Conservation (phyloP, 2,329 filamentous ascomycete genomes). For the Aspergillus tamarii region DNA sequence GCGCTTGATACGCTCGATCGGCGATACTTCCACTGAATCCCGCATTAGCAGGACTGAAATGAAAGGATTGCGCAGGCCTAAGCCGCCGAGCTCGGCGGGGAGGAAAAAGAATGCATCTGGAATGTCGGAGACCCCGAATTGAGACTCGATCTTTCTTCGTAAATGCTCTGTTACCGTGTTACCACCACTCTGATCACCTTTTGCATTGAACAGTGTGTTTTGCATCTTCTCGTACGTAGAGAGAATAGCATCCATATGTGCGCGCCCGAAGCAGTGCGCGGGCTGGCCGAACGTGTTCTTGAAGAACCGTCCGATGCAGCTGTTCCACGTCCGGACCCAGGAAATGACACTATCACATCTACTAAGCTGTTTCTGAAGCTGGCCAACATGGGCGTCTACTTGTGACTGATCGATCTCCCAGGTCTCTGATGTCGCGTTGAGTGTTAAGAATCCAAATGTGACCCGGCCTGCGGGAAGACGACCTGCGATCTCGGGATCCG, state of each 20-base stretch:
- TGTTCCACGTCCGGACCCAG: slow-evolving; percentile 61
- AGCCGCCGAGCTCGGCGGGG: slow-evolving; percentile 50
- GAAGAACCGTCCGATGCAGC: slow-evolving; percentile 56
- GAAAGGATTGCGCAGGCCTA: slow-evolving; percentile 53
- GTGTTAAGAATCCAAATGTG: slow-evolving; percentile 55
- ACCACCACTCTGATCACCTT: slow-evolving; percentile 3
- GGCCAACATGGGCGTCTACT: slow-evolving; percentile 44
- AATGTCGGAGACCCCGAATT: slow-evolving; percentile 51
- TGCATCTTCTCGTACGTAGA: slow-evolving; percentile 52
- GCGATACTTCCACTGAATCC: slow-evolving; percentile 29
- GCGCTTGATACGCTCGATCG: slow-evolving; percentile 26
- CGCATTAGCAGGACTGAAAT: slow-evolving; percentile 45
- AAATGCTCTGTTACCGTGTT: slow-evolving; percentile 55
- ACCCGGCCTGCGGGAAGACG: slow-evolving; percentile 54
- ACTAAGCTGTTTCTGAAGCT: slow-evolving; percentile 45
- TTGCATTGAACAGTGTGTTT: slow-evolving; percentile 42
- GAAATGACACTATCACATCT: slow-evolving; percentile 54
- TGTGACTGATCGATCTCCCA: slow-evolving; percentile 45
- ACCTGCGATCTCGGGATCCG: slow-evolving; percentile 26
- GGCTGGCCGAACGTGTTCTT: slow-evolving; percentile 55
- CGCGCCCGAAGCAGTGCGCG: slow-evolving; percentile 53
- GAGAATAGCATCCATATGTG: slow-evolving; percentile 54
- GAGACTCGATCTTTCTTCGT: slow-evolving; percentile 51
- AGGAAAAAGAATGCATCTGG: slow-evolving; percentile 54
- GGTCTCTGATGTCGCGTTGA: slow-evolving; percentile 37